Evolutionary conservation across 768 basidiomycete species (phyloP).

Genomic region (Pleurotus giganteus): DNA sequence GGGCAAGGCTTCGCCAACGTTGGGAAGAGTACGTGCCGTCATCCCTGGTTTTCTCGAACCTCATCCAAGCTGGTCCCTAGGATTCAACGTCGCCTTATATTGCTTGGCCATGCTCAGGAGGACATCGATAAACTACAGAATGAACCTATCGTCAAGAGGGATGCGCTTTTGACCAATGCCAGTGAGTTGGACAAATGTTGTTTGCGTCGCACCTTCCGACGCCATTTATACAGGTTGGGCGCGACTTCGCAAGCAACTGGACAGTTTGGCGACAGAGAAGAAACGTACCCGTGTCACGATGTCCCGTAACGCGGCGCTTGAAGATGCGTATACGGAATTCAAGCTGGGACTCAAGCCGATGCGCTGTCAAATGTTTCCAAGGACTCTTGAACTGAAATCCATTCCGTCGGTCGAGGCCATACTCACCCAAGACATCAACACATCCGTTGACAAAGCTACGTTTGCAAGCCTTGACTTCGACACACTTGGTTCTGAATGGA

Average conservation of each 20-base stretch:
- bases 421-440: no score
- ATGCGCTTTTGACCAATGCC: neutral
- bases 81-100: neutral
- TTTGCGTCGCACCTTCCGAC: neutral
- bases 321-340: neutral
- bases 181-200: neutral
- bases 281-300: neutral
- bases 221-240: neutral
- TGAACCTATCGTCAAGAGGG: neutral
- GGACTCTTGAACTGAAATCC: no score
- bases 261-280: neutral
- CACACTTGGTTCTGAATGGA: no score
- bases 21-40: neutral
- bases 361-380: no score
- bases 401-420: no score
- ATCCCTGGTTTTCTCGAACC: neutral
- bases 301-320: neutral
- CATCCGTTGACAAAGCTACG: no score
- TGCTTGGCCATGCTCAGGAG: neutral
- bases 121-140: neutral
- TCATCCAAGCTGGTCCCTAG: neutral
- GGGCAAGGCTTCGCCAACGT: neutral
- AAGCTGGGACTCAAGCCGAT: no score
- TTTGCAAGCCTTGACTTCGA: no score
- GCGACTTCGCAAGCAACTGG: neutral